phyloP scores from a whole-genome alignment of 768 basidiomycete species.

The Panus rudis region DNA sequence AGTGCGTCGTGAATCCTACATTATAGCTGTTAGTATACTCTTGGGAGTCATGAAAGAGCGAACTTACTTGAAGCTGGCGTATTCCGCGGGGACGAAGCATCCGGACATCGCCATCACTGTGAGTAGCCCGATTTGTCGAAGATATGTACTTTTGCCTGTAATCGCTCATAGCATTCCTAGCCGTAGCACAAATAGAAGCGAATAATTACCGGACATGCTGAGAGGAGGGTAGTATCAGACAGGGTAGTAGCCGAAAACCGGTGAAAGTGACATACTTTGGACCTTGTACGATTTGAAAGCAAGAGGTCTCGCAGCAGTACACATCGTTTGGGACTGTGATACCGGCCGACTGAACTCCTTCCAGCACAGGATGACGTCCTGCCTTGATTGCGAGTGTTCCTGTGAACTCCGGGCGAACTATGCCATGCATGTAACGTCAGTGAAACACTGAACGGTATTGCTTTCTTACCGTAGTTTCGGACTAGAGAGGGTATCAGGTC shows the following conservation, averaged over 20 bases:
- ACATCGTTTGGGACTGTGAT: constrained; percentile 84
- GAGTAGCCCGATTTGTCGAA: constrained; percentile 81
- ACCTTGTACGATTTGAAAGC: constrained; percentile 89
- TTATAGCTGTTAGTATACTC: neutral
- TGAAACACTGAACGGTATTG: neutral
- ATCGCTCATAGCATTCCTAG: neutral
- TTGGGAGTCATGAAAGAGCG: neutral
- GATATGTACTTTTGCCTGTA: constrained; percentile 86
- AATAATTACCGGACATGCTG: constrained; percentile 53
- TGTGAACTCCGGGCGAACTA: constrained; percentile 89
- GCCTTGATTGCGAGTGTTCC: constrained; percentile 84
- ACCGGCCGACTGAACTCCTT: constrained; percentile 60
- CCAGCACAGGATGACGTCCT: constrained; percentile 84
- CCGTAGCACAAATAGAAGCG: neutral
- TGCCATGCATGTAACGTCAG: neutral
- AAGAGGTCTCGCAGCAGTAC: constrained; percentile 76
- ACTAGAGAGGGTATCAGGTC: constrained; percentile 23
- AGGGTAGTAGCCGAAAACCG: neutral
- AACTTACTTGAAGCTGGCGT: constrained; percentile 75
- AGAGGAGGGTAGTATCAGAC: neutral
- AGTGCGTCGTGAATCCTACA: constrained; percentile 74
- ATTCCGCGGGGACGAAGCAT: constrained; percentile 89
- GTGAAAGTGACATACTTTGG: constrained; percentile 57
- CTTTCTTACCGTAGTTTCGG: constrained; percentile 38
- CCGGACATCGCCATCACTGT: constrained; percentile 85